Evolutionary conservation across 345 rosid genomes (phyloP).

Genomic region (Gossypium herbaceum): DNA sequence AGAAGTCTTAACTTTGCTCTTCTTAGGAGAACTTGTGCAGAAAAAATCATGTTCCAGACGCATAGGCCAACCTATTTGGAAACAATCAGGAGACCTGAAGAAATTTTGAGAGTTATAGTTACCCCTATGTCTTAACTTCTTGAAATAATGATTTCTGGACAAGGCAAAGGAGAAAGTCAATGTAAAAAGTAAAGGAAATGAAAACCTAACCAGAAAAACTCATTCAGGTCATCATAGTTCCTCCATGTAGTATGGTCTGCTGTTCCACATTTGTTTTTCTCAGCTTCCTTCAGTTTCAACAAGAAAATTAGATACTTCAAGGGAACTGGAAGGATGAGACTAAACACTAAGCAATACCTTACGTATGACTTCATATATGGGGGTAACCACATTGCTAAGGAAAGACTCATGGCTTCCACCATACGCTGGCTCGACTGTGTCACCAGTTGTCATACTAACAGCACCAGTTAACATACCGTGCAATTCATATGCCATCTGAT

Average conservation of each 20-base stretch:
- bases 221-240: slow-evolving; percentile 96
- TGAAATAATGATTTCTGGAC: slow-evolving; percentile 12
- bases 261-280: slow-evolving; percentile 70
- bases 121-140: slow-evolving; percentile 5
- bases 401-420: slow-evolving; percentile 67
- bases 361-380: slow-evolving; percentile 62
- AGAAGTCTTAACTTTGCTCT: slow-evolving; percentile 27
- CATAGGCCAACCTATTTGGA: slow-evolving; percentile 93
- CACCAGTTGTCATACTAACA: slow-evolving; percentile 54
- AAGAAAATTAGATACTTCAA: slow-evolving; percentile 20
- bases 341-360: slow-evolving; percentile 40
- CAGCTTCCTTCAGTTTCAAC: slow-evolving; percentile 65
- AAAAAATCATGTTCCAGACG: slow-evolving; percentile 67
- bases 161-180: slow-evolving; percentile 3
- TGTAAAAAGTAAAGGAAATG: background rate
- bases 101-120: slow-evolving; percentile 19
- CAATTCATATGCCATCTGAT: slow-evolving; percentile 88
- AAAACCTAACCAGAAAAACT: slow-evolving; percentile 74
- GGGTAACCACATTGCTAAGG: slow-evolving; percentile 71
- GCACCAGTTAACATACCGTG: slow-evolving; percentile 62
- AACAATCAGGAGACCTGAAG: slow-evolving; percentile 83
- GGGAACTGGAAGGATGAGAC: slow-evolving; percentile 13
- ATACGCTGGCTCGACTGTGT: slow-evolving; percentile 54
- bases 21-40: slow-evolving; percentile 27
- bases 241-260: slow-evolving; percentile 92